These are phyloP conservation scores for Chrysanthemum seticuspe DNA, from an alignment of 129 eudicot genomes.

Conservation along the genomic window DNA sequence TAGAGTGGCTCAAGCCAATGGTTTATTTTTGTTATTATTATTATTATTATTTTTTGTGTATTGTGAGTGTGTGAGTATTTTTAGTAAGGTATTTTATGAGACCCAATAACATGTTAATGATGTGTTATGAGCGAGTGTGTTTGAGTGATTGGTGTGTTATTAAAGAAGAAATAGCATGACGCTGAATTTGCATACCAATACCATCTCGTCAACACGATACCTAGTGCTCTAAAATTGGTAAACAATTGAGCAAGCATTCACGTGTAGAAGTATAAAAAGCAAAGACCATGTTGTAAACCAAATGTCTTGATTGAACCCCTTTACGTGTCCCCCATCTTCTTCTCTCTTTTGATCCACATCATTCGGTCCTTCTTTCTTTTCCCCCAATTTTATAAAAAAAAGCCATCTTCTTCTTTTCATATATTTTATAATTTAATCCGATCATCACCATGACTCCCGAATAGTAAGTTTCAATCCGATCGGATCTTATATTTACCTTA, in stretches of 20 bases:
- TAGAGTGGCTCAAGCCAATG: too few relatives aligned
- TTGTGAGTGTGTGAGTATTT: too few relatives aligned
- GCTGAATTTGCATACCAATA: too few relatives aligned
- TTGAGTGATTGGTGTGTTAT: too few relatives aligned
- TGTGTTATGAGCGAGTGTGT: too few relatives aligned
- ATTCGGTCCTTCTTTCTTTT: constrained; percentile 18
- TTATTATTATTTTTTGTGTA: too few relatives aligned
- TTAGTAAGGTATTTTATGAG: too few relatives aligned
- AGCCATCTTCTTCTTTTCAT: constrained; percentile 21
- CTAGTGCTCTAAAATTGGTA: too few relatives aligned
- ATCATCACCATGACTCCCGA: constrained; percentile 38
- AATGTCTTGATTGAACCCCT: constrained; percentile 18
- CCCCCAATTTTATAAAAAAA: not conserved
- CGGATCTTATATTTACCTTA: constrained; percentile 12
- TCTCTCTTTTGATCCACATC: constrained; percentile 35
- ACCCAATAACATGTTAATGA: too few relatives aligned
- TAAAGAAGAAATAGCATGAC: too few relatives aligned
- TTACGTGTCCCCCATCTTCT: constrained; percentile 38
- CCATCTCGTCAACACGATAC: too few relatives aligned
- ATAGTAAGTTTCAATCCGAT: constrained; percentile 30
- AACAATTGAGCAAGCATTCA: not conserved
- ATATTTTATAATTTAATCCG: not conserved
- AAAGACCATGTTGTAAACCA: not conserved
- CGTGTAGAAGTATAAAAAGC: constrained; percentile 16
- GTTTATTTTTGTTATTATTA: too few relatives aligned